A percentile compares a stretch with the other conserved stretches of the same genome.
These are phyloP conservation scores for Mycena venus DNA, from an alignment of 768 basidiomycete genomes.

Conservation along the genomic window DNA sequence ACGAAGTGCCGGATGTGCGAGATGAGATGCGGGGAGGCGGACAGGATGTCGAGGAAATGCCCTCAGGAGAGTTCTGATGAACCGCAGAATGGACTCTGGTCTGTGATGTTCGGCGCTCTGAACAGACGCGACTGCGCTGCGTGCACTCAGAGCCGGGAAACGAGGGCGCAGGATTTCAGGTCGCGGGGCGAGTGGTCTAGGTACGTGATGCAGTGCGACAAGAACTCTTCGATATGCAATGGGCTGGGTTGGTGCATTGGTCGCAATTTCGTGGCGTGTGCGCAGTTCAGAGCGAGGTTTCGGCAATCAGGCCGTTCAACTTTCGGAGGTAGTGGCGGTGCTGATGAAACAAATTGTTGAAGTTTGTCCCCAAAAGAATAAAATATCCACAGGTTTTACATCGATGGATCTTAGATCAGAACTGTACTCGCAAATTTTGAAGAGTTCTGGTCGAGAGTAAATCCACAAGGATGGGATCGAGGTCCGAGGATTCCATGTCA, in stretches of 20 bases:
- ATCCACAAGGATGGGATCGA: too few species aligned
- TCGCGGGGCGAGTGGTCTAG: not conserved
- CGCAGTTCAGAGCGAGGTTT: too few species aligned
- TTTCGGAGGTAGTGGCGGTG: too few species aligned
- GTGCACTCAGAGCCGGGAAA: not conserved
- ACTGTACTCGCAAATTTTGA: too few species aligned
- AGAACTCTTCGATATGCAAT: not conserved
- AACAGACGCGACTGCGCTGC: not conserved
- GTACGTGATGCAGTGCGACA: not conserved
- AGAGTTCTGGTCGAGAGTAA: too few species aligned
- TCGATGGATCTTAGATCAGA: too few species aligned
- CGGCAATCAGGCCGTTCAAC: too few species aligned
- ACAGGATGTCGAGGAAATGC: not conserved
- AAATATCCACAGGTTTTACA: too few species aligned
- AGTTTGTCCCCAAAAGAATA: too few species aligned
- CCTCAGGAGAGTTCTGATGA: not conserved
- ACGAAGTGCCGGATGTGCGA: not conserved
- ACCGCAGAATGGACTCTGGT: not conserved
- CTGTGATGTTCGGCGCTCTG: not conserved
- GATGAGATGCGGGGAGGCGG: not conserved
- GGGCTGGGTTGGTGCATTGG: not conserved
- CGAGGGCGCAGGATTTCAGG: not conserved
- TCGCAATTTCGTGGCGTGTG: too few species aligned
- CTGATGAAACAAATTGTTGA: too few species aligned
- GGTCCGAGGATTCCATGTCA: too few species aligned